Base-by-base conservation (phyloP, 2,329 filamentous ascomycete genomes). In the Sporothrix schenckii region DNA sequence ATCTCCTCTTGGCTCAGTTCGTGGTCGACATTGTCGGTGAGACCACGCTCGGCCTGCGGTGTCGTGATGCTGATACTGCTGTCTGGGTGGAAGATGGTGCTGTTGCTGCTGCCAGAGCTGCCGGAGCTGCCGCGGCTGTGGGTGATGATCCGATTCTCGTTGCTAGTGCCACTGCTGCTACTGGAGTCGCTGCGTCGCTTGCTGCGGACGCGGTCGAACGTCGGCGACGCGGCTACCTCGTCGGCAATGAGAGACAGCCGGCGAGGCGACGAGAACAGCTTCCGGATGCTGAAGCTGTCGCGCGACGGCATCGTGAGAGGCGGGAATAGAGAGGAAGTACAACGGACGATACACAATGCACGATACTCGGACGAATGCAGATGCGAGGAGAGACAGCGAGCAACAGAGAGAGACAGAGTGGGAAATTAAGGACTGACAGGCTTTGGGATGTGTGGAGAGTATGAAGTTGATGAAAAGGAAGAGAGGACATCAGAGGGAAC, bases 231-330 rank as follows among this genome's bases (percentile, higher is more conserved):
- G 41, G 14, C 6, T 19, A 16, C 19, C 39, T 49, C 60, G 44
- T 69, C 68, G 24, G 30, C 49, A 53, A 47, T 24, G n/a, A 65
- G 24, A 19, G 70, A 71, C 14, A 53, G 53, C 9, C 72, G 74
- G 58, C 75, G 77, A 54, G 74, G 73, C 67, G 79, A 78, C 47
- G 79, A 78, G 72, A 83, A 80, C 39, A 84, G 76, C 76, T 79
- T 80, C 72, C 82, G 80, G 73, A 84, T 83, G 75, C 76, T 82
- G 75, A 83, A 80, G 72, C 77, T 77, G 61, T 80, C 78, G 73
- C 78, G 80, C 70, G 82, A 81, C 78, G 80, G 75, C 76, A 82
- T 83, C 71, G 70, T 80, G 77, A 72, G 67, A 39, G 49, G 19
- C 2, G 14, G 14, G 11, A 44, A 9, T 13, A 14, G 1, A 44